Evolutionary conservation across 768 basidiomycete genomes (phyloP).

Genomic region (Melanogaster broomeanus): DNA sequence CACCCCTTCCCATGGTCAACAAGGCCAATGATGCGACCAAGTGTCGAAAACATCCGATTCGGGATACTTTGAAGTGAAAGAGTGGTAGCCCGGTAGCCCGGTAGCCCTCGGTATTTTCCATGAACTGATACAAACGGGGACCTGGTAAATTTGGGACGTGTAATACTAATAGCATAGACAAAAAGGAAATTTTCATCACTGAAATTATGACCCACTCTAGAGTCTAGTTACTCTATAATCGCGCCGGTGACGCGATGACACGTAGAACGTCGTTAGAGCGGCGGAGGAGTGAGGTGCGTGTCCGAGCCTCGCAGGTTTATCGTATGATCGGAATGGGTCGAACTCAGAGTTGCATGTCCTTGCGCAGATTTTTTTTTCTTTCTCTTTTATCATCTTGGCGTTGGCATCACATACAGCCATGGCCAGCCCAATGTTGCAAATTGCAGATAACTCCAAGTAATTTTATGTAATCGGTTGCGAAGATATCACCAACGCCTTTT

Average conservation of each 20-base stretch:
- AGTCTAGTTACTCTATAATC: too few relatives aligned
- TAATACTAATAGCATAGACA: slow-evolving; percentile 7
- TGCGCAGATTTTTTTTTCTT: slow-evolving; percentile 24
- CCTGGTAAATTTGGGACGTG: slow-evolving; percentile 14
- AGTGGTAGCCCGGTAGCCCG: too few relatives aligned
- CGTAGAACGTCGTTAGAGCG: slow-evolving; percentile 22
- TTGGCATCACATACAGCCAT: too few relatives aligned
- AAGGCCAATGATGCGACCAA: slow-evolving; percentile 8
- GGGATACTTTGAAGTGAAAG: slow-evolving; percentile 8
- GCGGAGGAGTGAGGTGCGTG: slow-evolving; percentile 22
- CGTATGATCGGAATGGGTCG: neutral
- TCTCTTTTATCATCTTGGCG: too few relatives aligned
- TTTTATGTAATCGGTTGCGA: slow-evolving; percentile 1
- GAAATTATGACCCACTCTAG: too few relatives aligned
- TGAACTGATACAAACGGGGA: slow-evolving; percentile 15
- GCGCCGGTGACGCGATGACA: too few relatives aligned
- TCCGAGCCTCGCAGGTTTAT: slow-evolving; percentile 13
- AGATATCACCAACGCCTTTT: neutral
- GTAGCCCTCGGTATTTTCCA: slow-evolving; percentile 7
- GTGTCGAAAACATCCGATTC: slow-evolving; percentile 4
- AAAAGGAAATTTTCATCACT: slow-evolving; percentile 14
- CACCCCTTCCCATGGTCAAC: slow-evolving; percentile 21
- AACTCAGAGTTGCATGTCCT: neutral
- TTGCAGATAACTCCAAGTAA: too few relatives aligned
- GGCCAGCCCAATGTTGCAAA: slow-evolving; percentile 8